These are phyloP conservation scores for Polygonum maritimum DNA, from an alignment of 148 eudicot genomes.

Conservation along the genomic window DNA sequence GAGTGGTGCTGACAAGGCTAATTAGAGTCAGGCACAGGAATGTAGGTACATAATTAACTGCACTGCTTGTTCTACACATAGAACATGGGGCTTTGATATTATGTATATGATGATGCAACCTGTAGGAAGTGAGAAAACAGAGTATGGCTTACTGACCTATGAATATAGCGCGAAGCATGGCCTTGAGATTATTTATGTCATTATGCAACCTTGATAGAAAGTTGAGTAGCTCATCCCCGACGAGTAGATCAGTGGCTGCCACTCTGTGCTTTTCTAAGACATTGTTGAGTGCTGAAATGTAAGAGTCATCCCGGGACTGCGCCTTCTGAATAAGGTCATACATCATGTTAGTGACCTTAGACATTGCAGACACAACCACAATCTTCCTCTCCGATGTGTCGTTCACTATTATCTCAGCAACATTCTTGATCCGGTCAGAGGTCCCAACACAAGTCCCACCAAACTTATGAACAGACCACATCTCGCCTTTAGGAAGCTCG, in stretches of 20 bases:
- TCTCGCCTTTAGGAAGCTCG: constrained; percentile 58
- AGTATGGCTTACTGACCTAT: constrained; percentile 45
- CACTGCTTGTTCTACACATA: background rate
- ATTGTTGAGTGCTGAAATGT: constrained; percentile 60
- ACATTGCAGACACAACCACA: constrained; percentile 98
- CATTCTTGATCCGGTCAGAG: constrained; percentile 73
- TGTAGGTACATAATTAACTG: background rate
- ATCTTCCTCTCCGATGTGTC: constrained; percentile 70
- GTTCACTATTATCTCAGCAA: constrained; percentile 62
- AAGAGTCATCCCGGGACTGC: constrained; percentile 70
- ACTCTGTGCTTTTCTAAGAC: constrained; percentile 75
- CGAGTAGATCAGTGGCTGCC: constrained; percentile 68
- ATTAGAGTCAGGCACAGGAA: background rate
- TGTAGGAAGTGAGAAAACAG: background rate
- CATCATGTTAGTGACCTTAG: constrained; percentile 99
- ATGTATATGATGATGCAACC: background rate
- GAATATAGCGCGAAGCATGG: constrained; percentile 90
- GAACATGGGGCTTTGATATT: background rate
- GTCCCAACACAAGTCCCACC: constrained; percentile 98
- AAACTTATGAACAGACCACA: constrained; percentile 95
- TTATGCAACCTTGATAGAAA: constrained; percentile 59
- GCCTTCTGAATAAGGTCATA: constrained; percentile 72
- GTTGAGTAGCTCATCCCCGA: constrained; percentile 58
- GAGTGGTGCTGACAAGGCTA: background rate
- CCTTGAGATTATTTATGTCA: constrained; percentile 84